Evolutionary conservation across 345 rosid species (phyloP), one percentile per base, ranked within the genome.

Genomic region (Carallia pectinifolia): DNA sequence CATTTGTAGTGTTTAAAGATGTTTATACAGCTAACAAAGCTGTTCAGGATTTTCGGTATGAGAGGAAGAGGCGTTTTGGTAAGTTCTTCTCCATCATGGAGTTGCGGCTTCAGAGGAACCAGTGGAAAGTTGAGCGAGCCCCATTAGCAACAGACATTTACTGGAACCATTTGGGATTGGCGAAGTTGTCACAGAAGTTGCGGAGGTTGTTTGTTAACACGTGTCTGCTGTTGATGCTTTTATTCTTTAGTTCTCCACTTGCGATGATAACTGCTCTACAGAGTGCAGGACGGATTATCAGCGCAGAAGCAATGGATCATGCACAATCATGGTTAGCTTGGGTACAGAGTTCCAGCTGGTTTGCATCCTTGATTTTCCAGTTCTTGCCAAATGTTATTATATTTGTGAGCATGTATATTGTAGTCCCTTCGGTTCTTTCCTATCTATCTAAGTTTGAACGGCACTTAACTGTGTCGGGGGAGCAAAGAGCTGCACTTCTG

Each of bases 101-200:
- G 77, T 79, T 95, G 71, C 82, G 89, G 76, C 77, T 95, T 37
- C 98, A 89, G 80, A 90, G 97, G 83, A 95, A 92, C 82, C 97
- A 90, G 62, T 95, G 99, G 99, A 95, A 88, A 85, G 98, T 95
- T 5, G 98, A 92, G 58, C 85, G 98, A 81, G 98, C 99, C 8
- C 97, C 98, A 0, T 77, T 92, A 78, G 98, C 99, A 18, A 81
- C 98, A 19, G 99, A 95, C 75, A 95, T 95, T 53, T 92, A 95
- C 74, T 92, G 99, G 99, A 95, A 90, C 66, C 88, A 95, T 87
- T 76, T 95, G 84, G 99, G 99, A 53, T 72, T 87, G 31, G 84
- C 99, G 37, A 92, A 92, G 75, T 64, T 86, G 44, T 93, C 97
- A 2, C 72, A 89, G 70, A 88, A 77, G 54, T 62, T 88, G 36